Conservation (phyloP, 2,329 filamentous ascomycete genomes). For the Phyllosticta citribraziliensis region DNA sequence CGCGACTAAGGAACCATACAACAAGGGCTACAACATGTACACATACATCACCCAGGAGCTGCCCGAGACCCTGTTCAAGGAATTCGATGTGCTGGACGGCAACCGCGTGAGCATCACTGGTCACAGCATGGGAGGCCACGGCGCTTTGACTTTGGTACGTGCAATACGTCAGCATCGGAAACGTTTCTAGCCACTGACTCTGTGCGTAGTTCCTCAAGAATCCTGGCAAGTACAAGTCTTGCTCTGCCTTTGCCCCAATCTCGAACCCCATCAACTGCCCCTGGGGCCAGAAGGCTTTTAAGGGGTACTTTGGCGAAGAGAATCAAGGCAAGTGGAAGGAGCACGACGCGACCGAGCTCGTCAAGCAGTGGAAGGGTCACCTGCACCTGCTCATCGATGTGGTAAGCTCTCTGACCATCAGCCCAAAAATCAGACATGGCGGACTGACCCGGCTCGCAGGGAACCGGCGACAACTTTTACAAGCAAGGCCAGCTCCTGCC, state of each 20-base stretch:
- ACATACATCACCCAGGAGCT: constrained; percentile 83
- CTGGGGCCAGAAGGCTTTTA: constrained; percentile 94
- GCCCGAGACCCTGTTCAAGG: constrained; percentile 62
- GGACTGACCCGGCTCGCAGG: constrained; percentile 42
- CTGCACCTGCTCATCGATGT: constrained; percentile 82
- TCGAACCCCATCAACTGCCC: constrained; percentile 74
- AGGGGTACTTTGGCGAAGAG: constrained; percentile 72
- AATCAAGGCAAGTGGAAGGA: constrained; percentile 70
- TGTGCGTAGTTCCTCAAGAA: constrained; percentile 65
- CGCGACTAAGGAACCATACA: constrained; percentile 66
- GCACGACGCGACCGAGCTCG: constrained; percentile 85
- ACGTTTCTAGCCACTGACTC: not conserved
- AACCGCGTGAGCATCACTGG: constrained; percentile 73
- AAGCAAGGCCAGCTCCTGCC: constrained; percentile 86
- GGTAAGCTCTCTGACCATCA: constrained; percentile 39
- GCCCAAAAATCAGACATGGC: not conserved
- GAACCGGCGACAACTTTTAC: constrained; percentile 93
- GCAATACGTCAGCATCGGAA: not conserved
- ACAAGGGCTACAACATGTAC: constrained; percentile 84
- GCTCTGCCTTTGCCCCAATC: constrained; percentile 86
- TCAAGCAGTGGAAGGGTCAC: constrained; percentile 62
- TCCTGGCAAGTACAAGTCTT: constrained; percentile 78
- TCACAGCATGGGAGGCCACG: constrained; percentile 96
- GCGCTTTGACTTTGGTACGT: constrained; percentile 68
- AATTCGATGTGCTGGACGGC: constrained; percentile 62